phyloP scores from a whole-genome alignment of 2,329 filamentous ascomycete genomes.

The Colletotrichum sojae region DNA sequence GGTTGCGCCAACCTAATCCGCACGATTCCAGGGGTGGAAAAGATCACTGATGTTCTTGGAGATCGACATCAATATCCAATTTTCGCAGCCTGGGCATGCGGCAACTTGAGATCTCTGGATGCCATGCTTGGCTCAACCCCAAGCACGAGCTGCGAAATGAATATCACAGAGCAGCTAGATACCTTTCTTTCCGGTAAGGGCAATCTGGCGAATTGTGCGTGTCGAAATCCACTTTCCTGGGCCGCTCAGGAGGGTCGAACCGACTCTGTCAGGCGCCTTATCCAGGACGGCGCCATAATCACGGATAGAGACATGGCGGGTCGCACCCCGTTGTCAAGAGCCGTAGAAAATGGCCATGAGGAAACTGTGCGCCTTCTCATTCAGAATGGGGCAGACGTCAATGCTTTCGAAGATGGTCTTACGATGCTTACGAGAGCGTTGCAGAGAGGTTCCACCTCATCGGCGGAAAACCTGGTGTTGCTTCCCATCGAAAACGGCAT shows the following conservation, averaged over 20 bases:
- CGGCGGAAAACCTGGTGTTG: background rate
- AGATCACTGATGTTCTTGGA: conserved; percentile 17
- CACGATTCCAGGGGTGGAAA: conserved; percentile 15
- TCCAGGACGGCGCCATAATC: background rate
- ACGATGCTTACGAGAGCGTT: background rate
- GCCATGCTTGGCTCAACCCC: background rate
- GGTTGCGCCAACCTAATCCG: conserved; percentile 47
- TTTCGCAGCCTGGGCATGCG: background rate
- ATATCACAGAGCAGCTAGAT: background rate
- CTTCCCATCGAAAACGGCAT: background rate
- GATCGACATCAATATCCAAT: background rate
- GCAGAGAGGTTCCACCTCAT: no score
- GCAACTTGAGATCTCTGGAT: no score
- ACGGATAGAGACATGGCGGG: background rate
- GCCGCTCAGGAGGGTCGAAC: background rate
- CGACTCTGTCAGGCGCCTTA: no score
- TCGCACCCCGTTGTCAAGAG: background rate
- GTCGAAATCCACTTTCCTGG: background rate
- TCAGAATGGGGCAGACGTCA: background rate
- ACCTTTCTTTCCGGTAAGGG: no score
- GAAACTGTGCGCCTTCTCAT: background rate
- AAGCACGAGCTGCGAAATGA: background rate
- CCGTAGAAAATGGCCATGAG: background rate
- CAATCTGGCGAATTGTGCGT: background rate
- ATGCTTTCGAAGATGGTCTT: background rate